A percentile compares a stretch with the other conserved stretches of the same genome.
phyloP scores from a whole-genome alignment of 768 basidiomycete genomes.

The Auriscalpium vulgare region DNA sequence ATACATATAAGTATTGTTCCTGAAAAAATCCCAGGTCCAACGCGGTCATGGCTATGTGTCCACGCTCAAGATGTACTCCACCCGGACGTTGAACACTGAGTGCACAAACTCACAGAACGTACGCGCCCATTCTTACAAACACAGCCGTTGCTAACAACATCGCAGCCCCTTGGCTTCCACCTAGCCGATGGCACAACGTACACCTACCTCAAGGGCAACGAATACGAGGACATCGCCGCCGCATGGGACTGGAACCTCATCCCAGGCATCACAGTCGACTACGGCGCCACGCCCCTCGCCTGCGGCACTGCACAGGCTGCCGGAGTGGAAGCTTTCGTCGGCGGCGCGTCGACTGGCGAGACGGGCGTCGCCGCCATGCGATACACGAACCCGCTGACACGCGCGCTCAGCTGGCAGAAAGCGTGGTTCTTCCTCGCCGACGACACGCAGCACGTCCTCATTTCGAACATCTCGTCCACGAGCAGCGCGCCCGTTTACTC shows the following conservation, averaged over 20 bases:
- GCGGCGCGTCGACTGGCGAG: constrained; percentile 52
- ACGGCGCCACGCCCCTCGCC: constrained; percentile 43
- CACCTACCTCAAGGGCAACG: constrained; percentile 56
- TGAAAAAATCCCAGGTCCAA: constrained; percentile 20
- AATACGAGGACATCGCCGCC: constrained; percentile 67
- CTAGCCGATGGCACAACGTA: constrained; percentile 57
- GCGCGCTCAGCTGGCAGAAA: constrained; percentile 53
- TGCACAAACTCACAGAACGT: constrained; percentile 25
- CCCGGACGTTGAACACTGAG: constrained; percentile 27
- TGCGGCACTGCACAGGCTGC: constrained; percentile 35
- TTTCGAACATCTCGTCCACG: constrained; percentile 40
- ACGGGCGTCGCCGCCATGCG: constrained; percentile 56
- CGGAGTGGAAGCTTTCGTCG: constrained; percentile 54
- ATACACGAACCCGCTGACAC: constrained; percentile 56
- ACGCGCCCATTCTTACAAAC: neutral
- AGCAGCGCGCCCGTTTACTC: constrained; percentile 44
- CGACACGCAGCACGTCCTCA: constrained; percentile 56
- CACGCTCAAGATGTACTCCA: constrained; percentile 27
- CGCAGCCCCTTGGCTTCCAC: constrained; percentile 37
- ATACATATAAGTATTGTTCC: neutral
- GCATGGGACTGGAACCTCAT: constrained; percentile 76
- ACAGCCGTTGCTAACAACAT: neutral
- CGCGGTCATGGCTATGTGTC: constrained; percentile 24
- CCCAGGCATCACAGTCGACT: constrained; percentile 64
- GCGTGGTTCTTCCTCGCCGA: constrained; percentile 66